These are phyloP conservation scores for Malassezia equina DNA, from an alignment of 1,284 basidiomycete genomes.

Conservation along the genomic window DNA sequence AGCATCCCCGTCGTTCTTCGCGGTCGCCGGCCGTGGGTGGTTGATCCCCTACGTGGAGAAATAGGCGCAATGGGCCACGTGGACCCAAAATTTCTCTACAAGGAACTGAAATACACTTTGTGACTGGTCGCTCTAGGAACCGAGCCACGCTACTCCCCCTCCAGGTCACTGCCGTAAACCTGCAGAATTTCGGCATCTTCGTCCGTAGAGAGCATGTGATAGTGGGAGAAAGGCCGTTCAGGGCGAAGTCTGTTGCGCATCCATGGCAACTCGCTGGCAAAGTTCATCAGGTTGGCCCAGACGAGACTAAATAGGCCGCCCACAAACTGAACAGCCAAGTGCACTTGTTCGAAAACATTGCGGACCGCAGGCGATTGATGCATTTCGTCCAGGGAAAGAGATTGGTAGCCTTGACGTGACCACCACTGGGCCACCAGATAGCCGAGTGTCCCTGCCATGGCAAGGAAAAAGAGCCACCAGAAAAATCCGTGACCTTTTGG, in stretches of 20 bases:
- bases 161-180: slow-evolving; percentile 25
- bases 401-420: slow-evolving; percentile 49
- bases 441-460: slow-evolving; percentile 26
- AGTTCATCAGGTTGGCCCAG: slow-evolving; percentile 17
- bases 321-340: slow-evolving; percentile 16
- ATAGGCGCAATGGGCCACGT: not conserved
- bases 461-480: slow-evolving; percentile 36
- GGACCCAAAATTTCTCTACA: not conserved
- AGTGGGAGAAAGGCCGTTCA: slow-evolving; percentile 33
- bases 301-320: slow-evolving; percentile 19
- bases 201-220: slow-evolving; percentile 37
- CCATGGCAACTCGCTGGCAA: not conserved
- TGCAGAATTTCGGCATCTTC: slow-evolving; percentile 42
- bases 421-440: slow-evolving; percentile 32
- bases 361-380: slow-evolving; percentile 23
- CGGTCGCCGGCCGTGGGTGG: not conserved
- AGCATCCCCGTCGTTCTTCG: not conserved
- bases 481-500: slow-evolving; percentile 28
- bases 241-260: not conserved
- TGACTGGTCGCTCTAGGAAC: not conserved
- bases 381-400: slow-evolving; percentile 23
- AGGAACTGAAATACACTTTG: not conserved
- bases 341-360: slow-evolving; percentile 11
- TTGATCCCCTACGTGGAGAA: not conserved
- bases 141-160: not conserved